phyloP scores from a whole-genome alignment of 192 early-diverging fungal species.

The Rhizoclosmatium globosum region DNA sequence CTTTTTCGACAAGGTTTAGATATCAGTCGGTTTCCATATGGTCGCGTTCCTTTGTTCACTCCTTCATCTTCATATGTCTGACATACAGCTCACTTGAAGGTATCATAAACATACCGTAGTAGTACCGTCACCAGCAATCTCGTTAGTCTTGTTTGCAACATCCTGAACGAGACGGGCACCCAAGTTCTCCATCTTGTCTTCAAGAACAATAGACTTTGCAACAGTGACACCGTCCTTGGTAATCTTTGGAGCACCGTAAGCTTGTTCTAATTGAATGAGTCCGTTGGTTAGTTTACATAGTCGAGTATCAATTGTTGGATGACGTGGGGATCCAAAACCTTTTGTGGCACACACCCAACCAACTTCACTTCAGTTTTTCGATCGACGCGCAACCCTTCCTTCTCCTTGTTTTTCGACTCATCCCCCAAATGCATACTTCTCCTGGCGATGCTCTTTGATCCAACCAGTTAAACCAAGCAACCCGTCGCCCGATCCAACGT shows the following conservation, averaged over 20 bases:
- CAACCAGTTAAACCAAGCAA: not conserved
- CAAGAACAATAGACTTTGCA: conserved; percentile 94
- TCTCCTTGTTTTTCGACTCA: too few species aligned
- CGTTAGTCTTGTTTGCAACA: conserved; percentile 99
- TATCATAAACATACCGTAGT: conserved; percentile 76
- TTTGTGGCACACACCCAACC: not conserved
- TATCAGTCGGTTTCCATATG: too few species aligned
- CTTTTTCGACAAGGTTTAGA: too few species aligned
- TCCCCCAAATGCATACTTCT: too few species aligned
- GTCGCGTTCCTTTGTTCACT: too few species aligned
- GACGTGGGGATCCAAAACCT: not conserved
- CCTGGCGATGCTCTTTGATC: too few species aligned
- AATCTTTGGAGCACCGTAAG: conserved; percentile 98
- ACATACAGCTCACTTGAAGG: too few species aligned
- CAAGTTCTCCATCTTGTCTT: conserved; percentile 99
- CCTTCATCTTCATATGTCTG: too few species aligned
- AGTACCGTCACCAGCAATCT: conserved; percentile 98
- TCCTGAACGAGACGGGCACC: conserved; percentile 98
- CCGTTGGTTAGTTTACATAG: not conserved
- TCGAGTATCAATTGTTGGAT: not conserved
- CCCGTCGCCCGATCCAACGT: too few species aligned
- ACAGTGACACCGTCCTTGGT: conserved; percentile 99
- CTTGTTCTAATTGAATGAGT: conserved; percentile 70
- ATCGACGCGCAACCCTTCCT: too few species aligned
- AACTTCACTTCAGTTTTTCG: not conserved